A percentile compares a stretch with the other conserved stretches of the same genome.
These are phyloP conservation scores for Sphagnum fallax DNA, from an alignment of 228 moss, liverwort and hornwort species.

Conservation along the genomic window DNA sequence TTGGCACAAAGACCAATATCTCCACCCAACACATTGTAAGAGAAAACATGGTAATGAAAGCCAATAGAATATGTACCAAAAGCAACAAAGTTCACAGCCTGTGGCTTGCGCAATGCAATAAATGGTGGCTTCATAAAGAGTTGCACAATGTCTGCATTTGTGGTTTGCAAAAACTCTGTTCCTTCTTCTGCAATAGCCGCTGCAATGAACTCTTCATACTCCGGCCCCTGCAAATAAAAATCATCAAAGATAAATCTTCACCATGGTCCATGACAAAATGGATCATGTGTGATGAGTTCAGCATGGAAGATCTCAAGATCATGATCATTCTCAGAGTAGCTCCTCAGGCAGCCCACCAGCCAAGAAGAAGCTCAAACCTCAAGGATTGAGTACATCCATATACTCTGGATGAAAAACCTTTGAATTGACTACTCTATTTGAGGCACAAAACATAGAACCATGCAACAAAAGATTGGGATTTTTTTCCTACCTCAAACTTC, in stretches of 20 bases:
- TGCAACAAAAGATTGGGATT: too few species aligned
- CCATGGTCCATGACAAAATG: not conserved
- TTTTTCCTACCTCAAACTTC: conserved; percentile 44
- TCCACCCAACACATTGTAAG: too few species aligned
- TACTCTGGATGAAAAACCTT: too few species aligned
- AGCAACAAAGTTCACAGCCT: conserved; percentile 52
- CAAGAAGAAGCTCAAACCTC: too few species aligned
- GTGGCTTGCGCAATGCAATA: conserved; percentile 51
- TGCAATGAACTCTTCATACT: conserved; percentile 62
- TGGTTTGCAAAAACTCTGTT: conserved; percentile 80
- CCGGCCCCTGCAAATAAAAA: conserved; percentile 46
- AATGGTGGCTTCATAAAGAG: conserved; percentile 30
- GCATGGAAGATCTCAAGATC: not conserved
- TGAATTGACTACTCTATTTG: too few species aligned
- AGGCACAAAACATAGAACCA: too few species aligned
- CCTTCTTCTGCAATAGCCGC: conserved; percentile 33
- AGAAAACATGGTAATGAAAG: not conserved
- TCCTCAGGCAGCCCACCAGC: not conserved
- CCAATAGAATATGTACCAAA: conserved; percentile 23
- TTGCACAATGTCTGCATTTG: conserved; percentile 42
- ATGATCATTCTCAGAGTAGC: not conserved
- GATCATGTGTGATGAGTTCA: not conserved
- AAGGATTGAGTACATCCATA: too few species aligned
- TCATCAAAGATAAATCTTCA: not conserved
- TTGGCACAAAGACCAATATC: too few species aligned